Percentiles rank a stretch among this genome's conserved stretches.
These are phyloP conservation scores for Prunus campanulata DNA, from an alignment of 306 rosid species.

Conservation along the genomic window DNA sequence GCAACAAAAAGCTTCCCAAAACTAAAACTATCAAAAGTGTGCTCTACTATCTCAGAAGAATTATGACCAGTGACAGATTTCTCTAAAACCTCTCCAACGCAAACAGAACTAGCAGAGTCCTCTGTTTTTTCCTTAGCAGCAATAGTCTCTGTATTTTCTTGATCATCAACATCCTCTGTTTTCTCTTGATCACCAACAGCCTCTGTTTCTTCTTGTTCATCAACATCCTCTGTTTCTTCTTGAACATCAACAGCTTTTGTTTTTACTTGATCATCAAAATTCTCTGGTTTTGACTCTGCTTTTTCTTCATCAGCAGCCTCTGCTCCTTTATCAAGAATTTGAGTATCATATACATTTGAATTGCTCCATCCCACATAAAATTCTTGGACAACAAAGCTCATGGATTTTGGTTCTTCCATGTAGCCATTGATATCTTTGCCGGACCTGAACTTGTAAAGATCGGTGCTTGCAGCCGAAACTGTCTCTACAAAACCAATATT, in stretches of 20 bases:
- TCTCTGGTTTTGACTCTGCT: conserved; percentile 4
- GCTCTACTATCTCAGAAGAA: background rate
- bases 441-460: conserved; percentile 32
- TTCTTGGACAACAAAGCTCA: conserved; percentile 47
- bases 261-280: background rate
- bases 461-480: conserved; percentile 26
- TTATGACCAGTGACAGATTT: background rate
- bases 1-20: background rate
- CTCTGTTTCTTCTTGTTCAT: background rate
- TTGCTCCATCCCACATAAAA: conserved; percentile 36
- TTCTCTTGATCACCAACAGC: conserved; percentile 6
- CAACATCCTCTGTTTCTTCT: background rate
- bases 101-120: conserved; percentile 12
- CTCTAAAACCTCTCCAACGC: background rate
- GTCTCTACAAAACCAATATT: conserved; percentile 4
- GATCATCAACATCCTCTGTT: background rate
- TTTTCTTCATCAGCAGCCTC: conserved; percentile 1
- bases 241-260: background rate
- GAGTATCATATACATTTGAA: conserved; percentile 4
- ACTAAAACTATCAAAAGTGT: background rate
- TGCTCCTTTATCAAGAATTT: too few species aligned
- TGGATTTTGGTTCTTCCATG: conserved; percentile 49
- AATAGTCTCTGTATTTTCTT: background rate
- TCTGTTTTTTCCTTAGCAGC: background rate
- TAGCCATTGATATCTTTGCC: conserved; percentile 33